These are phyloP conservation scores for Trypanosomatidae sp. DNA, from an alignment of 208 protist species.

Conservation along the genomic window DNA sequence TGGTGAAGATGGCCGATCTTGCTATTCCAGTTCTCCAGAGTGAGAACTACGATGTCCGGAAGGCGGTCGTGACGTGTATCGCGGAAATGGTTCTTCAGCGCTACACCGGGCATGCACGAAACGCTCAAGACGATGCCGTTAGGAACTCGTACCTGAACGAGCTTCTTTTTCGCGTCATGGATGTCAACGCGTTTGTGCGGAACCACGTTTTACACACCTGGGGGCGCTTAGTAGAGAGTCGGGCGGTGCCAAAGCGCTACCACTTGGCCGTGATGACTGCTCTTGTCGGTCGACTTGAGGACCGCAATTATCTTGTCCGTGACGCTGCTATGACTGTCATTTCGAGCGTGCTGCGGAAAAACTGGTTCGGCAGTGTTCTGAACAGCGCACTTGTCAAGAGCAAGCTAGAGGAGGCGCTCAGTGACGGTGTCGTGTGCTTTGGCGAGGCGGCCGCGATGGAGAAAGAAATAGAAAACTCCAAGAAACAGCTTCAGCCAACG, in stretches of 20 bases:
- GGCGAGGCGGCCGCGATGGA: conserved; percentile 27
- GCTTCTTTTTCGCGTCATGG: conserved; percentile 86
- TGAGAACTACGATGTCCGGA: conserved; percentile 87
- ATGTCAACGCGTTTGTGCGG: conserved; percentile 87
- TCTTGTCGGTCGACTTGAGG: conserved; percentile 72
- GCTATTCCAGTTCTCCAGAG: conserved; percentile 67
- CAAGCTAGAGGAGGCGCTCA: conserved; percentile 49
- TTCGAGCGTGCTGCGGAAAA: conserved; percentile 59
- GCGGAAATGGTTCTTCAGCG: conserved; percentile 84
- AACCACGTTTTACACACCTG: conserved; percentile 85
- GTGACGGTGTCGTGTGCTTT: conserved; percentile 34
- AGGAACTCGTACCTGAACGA: conserved; percentile 76
- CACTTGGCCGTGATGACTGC: conserved; percentile 66
- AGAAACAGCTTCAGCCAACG: conserved; percentile 43
- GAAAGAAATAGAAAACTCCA: conserved; percentile 27
- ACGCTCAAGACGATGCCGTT: conserved; percentile 36
- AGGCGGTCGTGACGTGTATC: conserved; percentile 78
- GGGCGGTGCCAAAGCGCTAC: conserved; percentile 76
- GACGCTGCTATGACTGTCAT: conserved; percentile 82
- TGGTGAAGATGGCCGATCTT: conserved; percentile 54
- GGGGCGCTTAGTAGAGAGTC: conserved; percentile 69
- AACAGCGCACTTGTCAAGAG: conserved; percentile 45
- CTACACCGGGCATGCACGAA: conserved; percentile 59
- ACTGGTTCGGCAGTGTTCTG: conserved; percentile 88
- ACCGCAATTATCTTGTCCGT: conserved; percentile 87